Conservation (phyloP, 768 basidiomycete species). For the Hypholoma sublateritium region DNA sequence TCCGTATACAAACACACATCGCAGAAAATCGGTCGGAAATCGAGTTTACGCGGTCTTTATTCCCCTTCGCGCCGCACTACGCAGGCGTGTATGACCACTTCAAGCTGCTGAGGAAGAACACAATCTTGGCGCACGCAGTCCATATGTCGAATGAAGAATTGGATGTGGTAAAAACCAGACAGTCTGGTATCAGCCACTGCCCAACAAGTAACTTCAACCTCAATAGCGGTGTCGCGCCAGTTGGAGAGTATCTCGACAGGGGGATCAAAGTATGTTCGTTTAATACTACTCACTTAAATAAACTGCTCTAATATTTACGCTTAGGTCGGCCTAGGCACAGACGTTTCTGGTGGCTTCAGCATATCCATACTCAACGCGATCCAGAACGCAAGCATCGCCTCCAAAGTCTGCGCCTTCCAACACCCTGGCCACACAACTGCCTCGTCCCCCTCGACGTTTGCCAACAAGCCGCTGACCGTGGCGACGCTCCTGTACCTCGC, state of each 20-base stretch:
- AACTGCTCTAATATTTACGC: background rate
- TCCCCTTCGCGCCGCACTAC: conserved; percentile 66
- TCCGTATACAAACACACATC: conserved; percentile 92
- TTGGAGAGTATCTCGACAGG: conserved; percentile 76
- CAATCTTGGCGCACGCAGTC: conserved; percentile 87
- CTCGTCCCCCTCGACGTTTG: conserved; percentile 30
- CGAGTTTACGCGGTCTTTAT: conserved; percentile 60
- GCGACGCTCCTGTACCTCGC: conserved; percentile 85
- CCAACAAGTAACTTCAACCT: conserved; percentile 94
- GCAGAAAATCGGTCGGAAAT: conserved; percentile 83
- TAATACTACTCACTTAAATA: background rate
- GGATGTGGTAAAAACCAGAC: conserved; percentile 59
- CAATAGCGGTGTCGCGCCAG: conserved; percentile 78
- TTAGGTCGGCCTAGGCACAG: conserved; percentile 95
- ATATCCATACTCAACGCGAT: conserved; percentile 77
- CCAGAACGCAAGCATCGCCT: conserved; percentile 75
- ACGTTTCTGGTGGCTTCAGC: conserved; percentile 86
- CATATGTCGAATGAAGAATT: conserved; percentile 77
- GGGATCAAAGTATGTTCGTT: conserved; percentile 73
- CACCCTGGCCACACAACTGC: background rate
- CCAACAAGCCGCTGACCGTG: conserved; percentile 65
- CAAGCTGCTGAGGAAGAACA: conserved; percentile 74
- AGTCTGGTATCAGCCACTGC: conserved; percentile 87
- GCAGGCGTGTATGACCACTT: conserved; percentile 80
- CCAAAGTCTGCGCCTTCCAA: conserved; percentile 53